These are phyloP conservation scores for Malassezia psittaci DNA, from an alignment of 1,284 basidiomycete genomes.

Conservation along the genomic window DNA sequence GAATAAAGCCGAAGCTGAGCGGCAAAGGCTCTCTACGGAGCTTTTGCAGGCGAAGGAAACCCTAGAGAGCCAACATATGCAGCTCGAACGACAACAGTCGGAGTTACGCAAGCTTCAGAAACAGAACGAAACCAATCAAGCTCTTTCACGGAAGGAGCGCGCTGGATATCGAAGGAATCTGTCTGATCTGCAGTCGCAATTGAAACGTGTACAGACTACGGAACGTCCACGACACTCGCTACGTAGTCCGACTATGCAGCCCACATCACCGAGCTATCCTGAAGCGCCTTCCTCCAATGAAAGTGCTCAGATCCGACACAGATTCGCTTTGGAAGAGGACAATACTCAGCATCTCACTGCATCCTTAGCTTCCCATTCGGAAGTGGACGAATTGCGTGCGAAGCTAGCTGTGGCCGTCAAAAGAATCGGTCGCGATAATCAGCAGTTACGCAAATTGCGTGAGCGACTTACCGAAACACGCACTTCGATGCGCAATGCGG, in stretches of 20 bases:
- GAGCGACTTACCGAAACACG: slow-evolving; percentile 35
- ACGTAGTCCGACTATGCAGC: not conserved
- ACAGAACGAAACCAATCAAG: slow-evolving; percentile 83
- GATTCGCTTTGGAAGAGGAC: not conserved
- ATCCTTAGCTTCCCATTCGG: not conserved
- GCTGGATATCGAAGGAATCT: slow-evolving; percentile 84
- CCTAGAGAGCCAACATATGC: slow-evolving; percentile 73
- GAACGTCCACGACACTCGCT: slow-evolving; percentile 9
- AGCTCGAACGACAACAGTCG: slow-evolving; percentile 64
- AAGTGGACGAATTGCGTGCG: slow-evolving; percentile 33
- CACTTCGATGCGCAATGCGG: slow-evolving; percentile 28
- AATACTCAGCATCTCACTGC: not conserved
- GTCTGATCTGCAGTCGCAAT: slow-evolving; percentile 70
- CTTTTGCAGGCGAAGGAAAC: slow-evolving; percentile 66
- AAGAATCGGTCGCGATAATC: slow-evolving; percentile 37
- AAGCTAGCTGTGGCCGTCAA: slow-evolving; percentile 38
- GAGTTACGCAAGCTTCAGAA: slow-evolving; percentile 66
- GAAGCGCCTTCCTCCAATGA: not conserved
- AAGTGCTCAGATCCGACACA: not conserved
- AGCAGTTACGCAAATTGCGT: slow-evolving; percentile 35
- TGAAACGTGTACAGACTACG: slow-evolving; percentile 49
- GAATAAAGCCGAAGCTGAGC: slow-evolving; percentile 68
- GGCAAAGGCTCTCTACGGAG: slow-evolving; percentile 66
- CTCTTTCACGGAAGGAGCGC: slow-evolving; percentile 72
- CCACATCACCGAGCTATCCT: not conserved